Evolutionary conservation across 2,329 filamentous ascomycete species (phyloP).

Genomic region (Lachnellula arida): DNA sequence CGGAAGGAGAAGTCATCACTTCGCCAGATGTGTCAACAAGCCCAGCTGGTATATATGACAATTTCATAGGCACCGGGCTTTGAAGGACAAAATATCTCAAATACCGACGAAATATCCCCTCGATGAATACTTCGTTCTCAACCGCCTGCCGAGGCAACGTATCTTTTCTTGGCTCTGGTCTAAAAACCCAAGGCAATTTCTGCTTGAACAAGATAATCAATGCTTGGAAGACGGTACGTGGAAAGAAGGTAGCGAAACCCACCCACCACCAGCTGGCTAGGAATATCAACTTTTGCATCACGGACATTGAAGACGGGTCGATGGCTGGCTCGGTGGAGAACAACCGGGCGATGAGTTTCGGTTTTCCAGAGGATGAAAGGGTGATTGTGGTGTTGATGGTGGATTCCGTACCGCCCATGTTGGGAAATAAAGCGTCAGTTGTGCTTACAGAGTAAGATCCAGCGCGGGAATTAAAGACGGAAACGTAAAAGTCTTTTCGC

Average conservation of each 20-base stretch:
- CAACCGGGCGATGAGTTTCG: conserved; percentile 58
- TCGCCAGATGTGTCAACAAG: conserved; percentile 36
- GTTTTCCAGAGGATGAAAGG: conserved; percentile 50
- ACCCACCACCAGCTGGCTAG: conserved; percentile 61
- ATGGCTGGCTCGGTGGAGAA: conserved; percentile 47
- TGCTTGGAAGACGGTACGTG: conserved; percentile 60
- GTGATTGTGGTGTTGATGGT: conserved; percentile 56
- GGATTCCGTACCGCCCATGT: conserved; percentile 35
- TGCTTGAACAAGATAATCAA: conserved; percentile 50
- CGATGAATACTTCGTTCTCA: conserved; percentile 43
- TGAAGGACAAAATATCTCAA: conserved; percentile 46
- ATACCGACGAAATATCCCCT: conserved; percentile 45
- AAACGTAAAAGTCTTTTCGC: conserved; percentile 72
- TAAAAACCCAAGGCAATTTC: conserved; percentile 59
- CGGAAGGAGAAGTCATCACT: conserved; percentile 35
- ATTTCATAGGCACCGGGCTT: conserved; percentile 39
- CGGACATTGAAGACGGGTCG: conserved; percentile 45
- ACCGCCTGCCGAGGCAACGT: conserved; percentile 53
- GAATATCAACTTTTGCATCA: conserved; percentile 42
- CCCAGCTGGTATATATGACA: conserved; percentile 53
- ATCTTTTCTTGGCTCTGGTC: conserved; percentile 55
- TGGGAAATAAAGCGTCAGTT: conserved; percentile 42
- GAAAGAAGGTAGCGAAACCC: conserved; percentile 60
- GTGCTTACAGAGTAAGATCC: conserved; percentile 49
- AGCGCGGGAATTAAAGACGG: conserved; percentile 64